Base-by-base conservation (phyloP, 2,329 filamentous ascomycete genomes). In the Aureobasidium pullulans region DNA sequence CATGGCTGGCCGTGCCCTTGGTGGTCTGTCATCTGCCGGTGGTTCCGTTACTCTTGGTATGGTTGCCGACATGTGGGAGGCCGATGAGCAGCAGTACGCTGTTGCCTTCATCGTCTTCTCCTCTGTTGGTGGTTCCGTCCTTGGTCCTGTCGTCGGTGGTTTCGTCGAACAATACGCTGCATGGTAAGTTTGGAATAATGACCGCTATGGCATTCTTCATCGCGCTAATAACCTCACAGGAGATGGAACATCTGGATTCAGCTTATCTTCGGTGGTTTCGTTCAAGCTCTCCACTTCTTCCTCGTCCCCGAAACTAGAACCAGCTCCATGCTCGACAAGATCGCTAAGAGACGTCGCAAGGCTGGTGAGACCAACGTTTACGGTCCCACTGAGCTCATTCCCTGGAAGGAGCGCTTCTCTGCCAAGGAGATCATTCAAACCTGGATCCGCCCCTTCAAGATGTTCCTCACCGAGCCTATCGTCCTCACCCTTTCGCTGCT, bases 191-290 rank as follows among this genome's bases (percentile, higher is more conserved):
- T n/a, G 5, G 8, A 36, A n/a, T 11, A 10, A 7, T 36, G 4
- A 23, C 8, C 6, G 6, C 11, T 9, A 11, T 13, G 7, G 23
- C 6, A 6, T 2, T 28, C 3, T 10, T 9, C 6, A 4, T 36
- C 16, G 10, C 3, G 23, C 47, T 50, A 50, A 50, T 11, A n/a
- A 4, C 6, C 6, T 15, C 1, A 23, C 15, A 49, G 46, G 47
- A 80, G 82, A 66, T 92, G 87, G 88, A 84, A 79, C 57, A 92
- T 94, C 70, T 95, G 90, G 90, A 89, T 94, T 62, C 90, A 95
- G 73, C 82, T 94, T 65, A 91, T 93, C 66, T 85, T 94, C 57
- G 89, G 89, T 34, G 87, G 76, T 6, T 79, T 83, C 50, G 83
- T 92, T 11, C 89, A 93, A 69, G 29, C 83, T 4, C 69, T 89